These are phyloP conservation scores for Pseudopithomyces maydicus DNA, from an alignment of 2,329 filamentous ascomycete species.

Conservation along the genomic window DNA sequence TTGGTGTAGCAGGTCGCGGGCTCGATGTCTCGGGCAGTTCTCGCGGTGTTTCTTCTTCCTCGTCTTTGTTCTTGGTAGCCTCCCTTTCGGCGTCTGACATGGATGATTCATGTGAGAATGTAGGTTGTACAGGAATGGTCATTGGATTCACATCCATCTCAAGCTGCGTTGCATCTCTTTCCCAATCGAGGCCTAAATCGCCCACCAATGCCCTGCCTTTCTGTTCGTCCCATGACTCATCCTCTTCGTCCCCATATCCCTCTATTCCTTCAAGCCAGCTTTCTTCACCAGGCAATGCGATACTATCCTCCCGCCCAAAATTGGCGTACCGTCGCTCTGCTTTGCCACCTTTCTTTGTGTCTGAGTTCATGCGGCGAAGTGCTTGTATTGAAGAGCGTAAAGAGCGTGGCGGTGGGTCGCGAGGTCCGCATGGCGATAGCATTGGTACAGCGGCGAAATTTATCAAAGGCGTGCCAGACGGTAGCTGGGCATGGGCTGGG, in stretches of 20 bases:
- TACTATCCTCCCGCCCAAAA: conserved; percentile 46
- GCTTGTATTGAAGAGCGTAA: conserved; percentile 47
- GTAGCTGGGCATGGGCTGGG: conserved; percentile 24
- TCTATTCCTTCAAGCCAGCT: conserved; percentile 36
- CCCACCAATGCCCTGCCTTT: conserved; percentile 25
- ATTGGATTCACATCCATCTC: background rate
- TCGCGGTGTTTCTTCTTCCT: background rate
- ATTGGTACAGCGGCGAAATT: conserved; percentile 30
- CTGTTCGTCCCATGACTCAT: conserved; percentile 21
- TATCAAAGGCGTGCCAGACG: conserved; percentile 16
- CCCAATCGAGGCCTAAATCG: conserved; percentile 27
- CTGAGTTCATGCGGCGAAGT: conserved; percentile 52
- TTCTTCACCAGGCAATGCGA: conserved; percentile 32
- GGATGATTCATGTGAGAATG: background rate
- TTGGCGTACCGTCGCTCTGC: conserved; percentile 45
- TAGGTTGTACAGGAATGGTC: background rate
- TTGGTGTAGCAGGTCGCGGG: background rate
- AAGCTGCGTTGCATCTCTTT: conserved; percentile 27
- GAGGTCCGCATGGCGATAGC: conserved; percentile 33
- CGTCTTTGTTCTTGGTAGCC: background rate
- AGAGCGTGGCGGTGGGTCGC: conserved; percentile 41
- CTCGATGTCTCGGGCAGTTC: background rate
- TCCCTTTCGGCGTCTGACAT: background rate
- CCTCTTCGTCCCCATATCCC: conserved; percentile 11
- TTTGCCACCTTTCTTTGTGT: conserved; percentile 34